Base-by-base conservation (phyloP, 148 eudicot genomes). In the Talinum fruticosum region DNA sequence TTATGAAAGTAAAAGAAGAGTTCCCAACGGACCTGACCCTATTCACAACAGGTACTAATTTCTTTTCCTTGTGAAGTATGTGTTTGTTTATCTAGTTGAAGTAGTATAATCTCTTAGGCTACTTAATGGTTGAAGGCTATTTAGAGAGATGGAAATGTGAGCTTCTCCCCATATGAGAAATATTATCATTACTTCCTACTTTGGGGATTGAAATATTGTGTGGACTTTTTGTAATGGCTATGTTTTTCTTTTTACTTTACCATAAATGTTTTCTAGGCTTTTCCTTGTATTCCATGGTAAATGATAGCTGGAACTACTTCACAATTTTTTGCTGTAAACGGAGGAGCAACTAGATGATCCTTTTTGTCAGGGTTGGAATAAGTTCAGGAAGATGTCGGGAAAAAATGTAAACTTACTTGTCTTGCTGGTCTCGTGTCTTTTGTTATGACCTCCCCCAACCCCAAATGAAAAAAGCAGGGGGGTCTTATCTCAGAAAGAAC, bases 11-110 rank as follows among this genome's bases (percentile, higher is more conserved):
- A 94, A 94, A 84, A 85, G 98, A 83, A 81, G 93, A 87, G 93
- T 94, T 44, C 98, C 98, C 16, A 89, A 80, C 79, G 98, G 95
- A 78, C 90, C 98, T 83, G 93, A 94, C 85, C 97, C 98, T 49
- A 88, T 94, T 83, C 98, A 94, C 81, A 94, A 94, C 93, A 90
- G 97, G 98, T 94, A 88, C 45, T 64, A 2, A 7, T 78, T 68
- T 37, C 35, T 75, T n/a, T n/a, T 12, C n/a, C 45, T 44, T 65
- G 29, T 16, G 10, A 68, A 68, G 32, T 19, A 21, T 19, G 38
- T 68, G n/a, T 7, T 47, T 23, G 38, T 47, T 34, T 14, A 30
- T 33, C 1, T 33, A 14, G 37, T 67, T 32, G 2, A 76, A 45
- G 29, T 30, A 66, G n/a, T 44, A 8, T 32, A 28, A 41, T 32